Percentiles rank a stretch among this genome's conserved stretches.
Conservation (phyloP, 768 basidiomycete species). For the Russula brevipes region DNA sequence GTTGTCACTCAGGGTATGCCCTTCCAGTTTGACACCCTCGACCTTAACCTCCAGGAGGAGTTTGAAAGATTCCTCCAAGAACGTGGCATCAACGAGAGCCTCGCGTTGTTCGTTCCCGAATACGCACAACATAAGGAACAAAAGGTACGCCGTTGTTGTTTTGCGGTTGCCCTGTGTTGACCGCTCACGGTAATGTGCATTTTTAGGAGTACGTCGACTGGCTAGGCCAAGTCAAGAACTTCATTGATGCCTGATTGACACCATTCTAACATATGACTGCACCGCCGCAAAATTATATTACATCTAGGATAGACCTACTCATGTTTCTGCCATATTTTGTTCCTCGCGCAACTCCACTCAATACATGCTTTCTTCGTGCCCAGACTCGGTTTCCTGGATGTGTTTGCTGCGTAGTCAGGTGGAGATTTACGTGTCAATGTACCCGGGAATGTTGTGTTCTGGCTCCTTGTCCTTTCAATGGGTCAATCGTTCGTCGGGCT, state of each 20-base stretch:
- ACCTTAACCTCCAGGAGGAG: conserved; percentile 80
- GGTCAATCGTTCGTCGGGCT: too few relatives aligned
- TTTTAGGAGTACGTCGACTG: conserved; percentile 86
- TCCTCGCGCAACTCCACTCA: conserved; percentile 6
- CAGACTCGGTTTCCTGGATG: background rate
- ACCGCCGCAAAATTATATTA: conserved; percentile 13
- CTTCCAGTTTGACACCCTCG: conserved; percentile 80
- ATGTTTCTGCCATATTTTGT: conserved; percentile 8
- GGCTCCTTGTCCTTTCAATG: background rate
- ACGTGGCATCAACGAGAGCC: conserved; percentile 76
- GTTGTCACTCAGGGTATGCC: background rate
- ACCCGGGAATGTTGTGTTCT: background rate
- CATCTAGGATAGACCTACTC: conserved; percentile 5
- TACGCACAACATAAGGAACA: conserved; percentile 91
- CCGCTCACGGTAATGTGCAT: conserved; percentile 8
- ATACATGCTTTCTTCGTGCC: background rate
- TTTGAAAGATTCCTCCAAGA: conserved; percentile 88
- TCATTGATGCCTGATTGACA: conserved; percentile 57
- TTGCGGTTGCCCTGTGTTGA: background rate
- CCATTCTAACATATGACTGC: background rate
- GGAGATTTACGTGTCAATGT: too few relatives aligned
- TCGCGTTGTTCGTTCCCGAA: conserved; percentile 85
- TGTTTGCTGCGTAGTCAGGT: background rate
- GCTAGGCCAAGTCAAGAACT: conserved; percentile 76
- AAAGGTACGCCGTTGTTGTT: conserved; percentile 50